Conservation (phyloP, 148 eudicot genomes). For the Vaccinium myrtillus region DNA sequence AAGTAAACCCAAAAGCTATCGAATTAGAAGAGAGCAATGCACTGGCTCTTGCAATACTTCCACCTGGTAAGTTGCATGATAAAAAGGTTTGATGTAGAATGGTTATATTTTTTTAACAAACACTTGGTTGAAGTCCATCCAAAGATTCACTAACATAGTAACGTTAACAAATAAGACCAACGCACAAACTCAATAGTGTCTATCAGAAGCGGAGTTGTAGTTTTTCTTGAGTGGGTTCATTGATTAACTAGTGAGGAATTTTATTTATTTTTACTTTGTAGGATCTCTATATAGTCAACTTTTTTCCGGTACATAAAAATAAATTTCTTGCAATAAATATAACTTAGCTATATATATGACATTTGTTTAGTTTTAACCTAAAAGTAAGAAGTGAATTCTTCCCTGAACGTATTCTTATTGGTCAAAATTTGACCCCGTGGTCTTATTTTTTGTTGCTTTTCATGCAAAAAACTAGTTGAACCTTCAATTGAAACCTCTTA, state of each 20-base stretch:
- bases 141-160: neutral
- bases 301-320: neutral
- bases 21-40: slow-evolving; percentile 91
- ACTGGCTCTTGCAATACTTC: slow-evolving; percentile 87
- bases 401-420: neutral
- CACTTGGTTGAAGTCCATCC: neutral
- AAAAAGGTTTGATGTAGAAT: neutral
- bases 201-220: too few species aligned
- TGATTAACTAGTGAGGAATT: neutral
- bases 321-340: neutral
- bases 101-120: neutral
- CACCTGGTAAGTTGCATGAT: slow-evolving; percentile 50
- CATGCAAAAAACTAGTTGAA: neutral
- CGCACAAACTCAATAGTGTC: too few species aligned
- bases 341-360: neutral
- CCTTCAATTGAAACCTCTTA: neutral
- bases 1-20: slow-evolving; percentile 60
- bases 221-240: neutral
- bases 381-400: neutral
- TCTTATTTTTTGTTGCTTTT: neutral
- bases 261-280: neutral
- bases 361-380: neutral
- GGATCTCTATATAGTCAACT: neutral
- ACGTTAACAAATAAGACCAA: neutral
- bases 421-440: neutral